phyloP scores from a whole-genome alignment of 1,139 yeast species.

The Diutina siamensis region DNA sequence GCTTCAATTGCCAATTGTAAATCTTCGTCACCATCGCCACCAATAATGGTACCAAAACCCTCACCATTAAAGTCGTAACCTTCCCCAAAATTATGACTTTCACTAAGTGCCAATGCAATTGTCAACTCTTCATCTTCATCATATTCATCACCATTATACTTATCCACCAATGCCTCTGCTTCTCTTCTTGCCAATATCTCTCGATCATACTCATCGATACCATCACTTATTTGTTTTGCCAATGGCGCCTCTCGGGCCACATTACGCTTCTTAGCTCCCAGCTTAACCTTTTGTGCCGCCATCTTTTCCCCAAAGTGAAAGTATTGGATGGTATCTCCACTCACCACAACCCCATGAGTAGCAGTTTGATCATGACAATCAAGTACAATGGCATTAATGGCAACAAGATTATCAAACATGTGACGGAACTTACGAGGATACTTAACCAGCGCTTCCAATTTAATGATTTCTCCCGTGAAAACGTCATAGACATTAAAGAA shows the following conservation, averaged over 20 bases:
- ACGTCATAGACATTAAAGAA: conserved; percentile 51
- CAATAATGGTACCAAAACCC: neutral
- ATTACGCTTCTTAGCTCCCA: neutral
- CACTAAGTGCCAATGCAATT: conserved; percentile 43
- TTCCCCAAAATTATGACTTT: conserved; percentile 15
- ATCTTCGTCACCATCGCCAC: neutral
- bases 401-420: conserved; percentile 11
- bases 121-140: conserved; percentile 37
- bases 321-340: conserved; percentile 49
- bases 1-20: neutral
- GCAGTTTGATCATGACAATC: conserved; percentile 9
- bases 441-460: neutral
- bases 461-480: conserved; percentile 37
- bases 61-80: neutral
- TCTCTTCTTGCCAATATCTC: conserved; percentile 8
- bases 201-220: conserved; percentile 2
- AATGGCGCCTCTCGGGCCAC: neutral
- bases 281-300: neutral
- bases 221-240: neutral
- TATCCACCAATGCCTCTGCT: conserved; percentile 21
- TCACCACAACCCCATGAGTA: conserved; percentile 35
- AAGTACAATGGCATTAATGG: conserved; percentile 19
- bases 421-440: conserved; percentile 25
- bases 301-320: conserved; percentile 44
- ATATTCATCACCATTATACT: conserved; percentile 31